Base-by-base conservation (phyloP, 2,329 filamentous ascomycete genomes). In the Pseudocercospora eumusae region DNA sequence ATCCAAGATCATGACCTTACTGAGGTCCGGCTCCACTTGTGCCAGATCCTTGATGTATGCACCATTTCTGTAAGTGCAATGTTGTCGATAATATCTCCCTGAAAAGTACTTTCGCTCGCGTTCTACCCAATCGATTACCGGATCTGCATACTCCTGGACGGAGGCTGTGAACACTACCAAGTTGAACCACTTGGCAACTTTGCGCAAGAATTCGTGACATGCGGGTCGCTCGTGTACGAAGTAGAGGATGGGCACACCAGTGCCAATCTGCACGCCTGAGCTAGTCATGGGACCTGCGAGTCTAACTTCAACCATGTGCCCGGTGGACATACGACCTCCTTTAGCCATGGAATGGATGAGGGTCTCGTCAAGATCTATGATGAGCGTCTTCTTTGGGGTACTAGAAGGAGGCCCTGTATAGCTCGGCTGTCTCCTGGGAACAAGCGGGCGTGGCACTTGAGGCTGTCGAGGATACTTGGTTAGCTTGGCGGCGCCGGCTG, bases 21-120 rank as follows among this genome's bases (percentile, higher is more conserved):
- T 97, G 73, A 99, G 81, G 76, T 99, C 95, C 18, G 95, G 93
- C 82, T 99, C 95, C 45, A 99, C 92, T 60, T 92, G 91, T 75
- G 92, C 95, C 60, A 99, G 82, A 78, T 99, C 95, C 77, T 99
- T 99, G 82, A 99, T 98, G 74, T 97, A 99, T 31, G 93, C 93
- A 55, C 93, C 93, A 70, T 97, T 95, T 58, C 95, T 86, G 74
- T 92, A 92, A 21, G 95, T 98, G 81, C 95, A 99, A 77, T 99
- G 93, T 76, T 99, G 95, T 59, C 95, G 86, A 78, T 99, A 99
- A 79, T 95, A 98, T 68, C 95, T 84, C 44, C 88, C 91, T 36
- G 90, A 90, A 78, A 99, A 99, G 80, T 92, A 98, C 79, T 98
- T 98, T 72, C 93, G 88, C 78, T 99, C 95, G 68, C 92, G 88